A percentile compares a stretch with the other conserved stretches of the same genome.
Evolutionary conservation across 2,329 filamentous ascomycete species (phyloP).

Genomic region (Fusarium pseudonygamai): DNA sequence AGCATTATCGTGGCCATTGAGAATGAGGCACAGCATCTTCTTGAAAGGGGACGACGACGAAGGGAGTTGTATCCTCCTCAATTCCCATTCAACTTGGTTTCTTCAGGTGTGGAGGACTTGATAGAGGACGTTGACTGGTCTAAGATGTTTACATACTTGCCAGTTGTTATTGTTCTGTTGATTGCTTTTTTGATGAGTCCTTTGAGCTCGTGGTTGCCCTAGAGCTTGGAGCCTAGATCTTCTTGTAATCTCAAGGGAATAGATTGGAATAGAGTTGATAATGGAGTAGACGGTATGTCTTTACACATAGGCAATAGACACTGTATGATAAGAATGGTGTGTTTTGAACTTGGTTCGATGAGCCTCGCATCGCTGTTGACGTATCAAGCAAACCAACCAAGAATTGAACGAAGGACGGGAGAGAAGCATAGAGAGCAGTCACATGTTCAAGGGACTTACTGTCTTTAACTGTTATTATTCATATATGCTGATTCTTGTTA

Average conservation of each 20-base stretch:
- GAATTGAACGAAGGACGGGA: neutral
- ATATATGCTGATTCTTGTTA: neutral
- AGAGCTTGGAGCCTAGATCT: neutral
- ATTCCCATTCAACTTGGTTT: slow-evolving; percentile 23
- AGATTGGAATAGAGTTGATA: neutral
- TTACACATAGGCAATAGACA: neutral
- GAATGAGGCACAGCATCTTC: slow-evolving; percentile 36
- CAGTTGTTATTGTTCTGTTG: slow-evolving; percentile 1
- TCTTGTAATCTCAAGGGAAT: neutral
- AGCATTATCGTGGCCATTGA: slow-evolving; percentile 40
- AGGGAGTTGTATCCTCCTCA: slow-evolving; percentile 22
- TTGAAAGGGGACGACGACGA: slow-evolving; percentile 15
- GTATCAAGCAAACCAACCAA: neutral
- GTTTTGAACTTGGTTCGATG: too few relatives aligned
- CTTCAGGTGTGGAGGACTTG: slow-evolving; percentile 26
- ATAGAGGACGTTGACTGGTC: slow-evolving; percentile 34
- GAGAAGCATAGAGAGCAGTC: too few relatives aligned
- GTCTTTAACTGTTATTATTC: neutral
- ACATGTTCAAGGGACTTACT: neutral
- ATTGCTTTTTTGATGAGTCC: slow-evolving; percentile 6
- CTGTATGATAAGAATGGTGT: neutral
- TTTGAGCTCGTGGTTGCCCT: neutral
- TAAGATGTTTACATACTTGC: neutral
- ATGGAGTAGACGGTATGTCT: neutral
- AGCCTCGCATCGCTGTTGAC: neutral